Evolutionary conservation across 495 filamentous ascomycete genomes (phyloP), one percentile per base, ranked within the genome.

Genomic region (Daldinia concentrica): DNA sequence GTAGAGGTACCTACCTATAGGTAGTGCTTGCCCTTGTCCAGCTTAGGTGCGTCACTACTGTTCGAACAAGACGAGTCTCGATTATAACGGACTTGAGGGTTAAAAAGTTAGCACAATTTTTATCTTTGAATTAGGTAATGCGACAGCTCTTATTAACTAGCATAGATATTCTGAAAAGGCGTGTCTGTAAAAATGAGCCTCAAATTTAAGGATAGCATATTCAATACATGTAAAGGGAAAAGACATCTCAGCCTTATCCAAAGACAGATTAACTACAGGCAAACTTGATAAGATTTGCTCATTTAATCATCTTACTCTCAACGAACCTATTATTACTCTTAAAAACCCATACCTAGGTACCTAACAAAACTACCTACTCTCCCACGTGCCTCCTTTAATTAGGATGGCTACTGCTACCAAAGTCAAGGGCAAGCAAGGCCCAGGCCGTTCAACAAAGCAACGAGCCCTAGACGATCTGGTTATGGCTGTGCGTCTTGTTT

Each of bases 381-480:
- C 11, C 6, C 39, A 48, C 43, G 43, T 48, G 43, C 39, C 39
- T 52, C 43, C n/a, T 48, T 59, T 32, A n/a, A 32, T 11, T 27
- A 69, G 9, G 39, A 69, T 73, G 66, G 32, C 71, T 66, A 14
- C 52, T 29, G 65, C 37, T 15, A 56, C 64, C 50, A 62, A 43
- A 32, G 72, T 58, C 37, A 82, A 85, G 77, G 74, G 73, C 26
- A 79, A 79, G 65, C 80, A 62, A 36, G 62, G 56, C 30, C 19
- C 62, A 39, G 62, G 58, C 24, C 74, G 72, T 59, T 68, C 71
- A 6, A 22, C 77, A 2, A 80, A 77, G 62, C 36, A 77, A 58
- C 71, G 61, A 64, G 76, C 80, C 26, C 79, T 87, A 69, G 90
- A 91, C 75, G 88, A 91, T 67, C 83, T 86, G 6, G 88, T 93